These are phyloP conservation scores for Boletus subluridellus DNA, from an alignment of 1,284 basidiomycete species.

Conservation along the genomic window DNA sequence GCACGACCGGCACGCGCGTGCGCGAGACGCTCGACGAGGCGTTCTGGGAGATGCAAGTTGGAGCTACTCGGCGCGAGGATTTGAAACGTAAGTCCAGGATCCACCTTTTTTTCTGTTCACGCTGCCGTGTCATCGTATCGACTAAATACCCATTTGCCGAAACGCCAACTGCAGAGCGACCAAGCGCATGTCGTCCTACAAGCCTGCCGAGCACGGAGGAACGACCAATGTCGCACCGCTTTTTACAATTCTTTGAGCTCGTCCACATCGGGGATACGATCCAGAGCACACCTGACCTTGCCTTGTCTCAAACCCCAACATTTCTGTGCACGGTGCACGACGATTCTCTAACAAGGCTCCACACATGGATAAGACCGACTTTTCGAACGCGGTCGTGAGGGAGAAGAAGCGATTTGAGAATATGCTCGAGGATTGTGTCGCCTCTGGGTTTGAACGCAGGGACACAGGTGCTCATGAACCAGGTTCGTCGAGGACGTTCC, in stretches of 20 bases:
- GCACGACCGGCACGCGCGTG: slow-evolving; percentile 76
- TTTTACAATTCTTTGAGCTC: no score
- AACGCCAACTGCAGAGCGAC: background rate
- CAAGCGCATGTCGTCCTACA: no score
- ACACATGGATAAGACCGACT: no score
- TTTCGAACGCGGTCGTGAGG: no score
- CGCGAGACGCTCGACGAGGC: slow-evolving; percentile 89
- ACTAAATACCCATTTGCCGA: background rate
- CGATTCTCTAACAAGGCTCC: no score
- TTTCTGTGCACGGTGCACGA: background rate
- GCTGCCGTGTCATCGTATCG: background rate
- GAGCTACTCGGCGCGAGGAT: slow-evolving; percentile 64
- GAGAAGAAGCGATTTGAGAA: slow-evolving; percentile 64
- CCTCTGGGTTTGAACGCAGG: slow-evolving; percentile 80
- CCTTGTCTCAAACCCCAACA: background rate
- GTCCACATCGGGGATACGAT: no score
- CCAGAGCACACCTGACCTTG: background rate
- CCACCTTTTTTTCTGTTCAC: no score
- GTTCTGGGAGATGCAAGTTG: slow-evolving; percentile 72
- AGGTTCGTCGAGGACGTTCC: no score
- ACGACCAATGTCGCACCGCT: no score
- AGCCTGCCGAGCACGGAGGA: no score
- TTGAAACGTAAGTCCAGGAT: no score
- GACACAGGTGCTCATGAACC: no score
- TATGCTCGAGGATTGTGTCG: slow-evolving; percentile 88